Percentiles rank a stretch among this genome's conserved stretches.
Evolutionary conservation across 2,329 filamentous ascomycete genomes (phyloP).

Genomic region (Fusarium haematococcum): DNA sequence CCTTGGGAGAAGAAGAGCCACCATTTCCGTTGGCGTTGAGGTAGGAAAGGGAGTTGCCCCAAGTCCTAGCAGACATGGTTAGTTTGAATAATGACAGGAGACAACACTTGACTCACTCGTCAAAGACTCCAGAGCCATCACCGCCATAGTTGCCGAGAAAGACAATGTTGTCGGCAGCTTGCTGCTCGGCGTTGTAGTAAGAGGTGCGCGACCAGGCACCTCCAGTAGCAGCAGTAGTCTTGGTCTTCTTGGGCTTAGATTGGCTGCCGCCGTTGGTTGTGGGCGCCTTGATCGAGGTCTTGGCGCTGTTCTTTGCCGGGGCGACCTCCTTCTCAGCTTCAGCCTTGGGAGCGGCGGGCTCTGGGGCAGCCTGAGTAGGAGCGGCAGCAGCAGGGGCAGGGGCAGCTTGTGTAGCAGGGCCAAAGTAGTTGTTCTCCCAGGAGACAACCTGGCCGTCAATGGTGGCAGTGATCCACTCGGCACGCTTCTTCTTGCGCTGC

Average conservation of each 20-base stretch:
- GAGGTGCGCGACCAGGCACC: slow-evolving; percentile 56
- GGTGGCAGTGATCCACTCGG: slow-evolving; percentile 63
- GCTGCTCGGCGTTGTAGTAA: slow-evolving; percentile 58
- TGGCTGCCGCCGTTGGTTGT: slow-evolving; percentile 6
- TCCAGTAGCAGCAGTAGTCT: slow-evolving; percentile 27
- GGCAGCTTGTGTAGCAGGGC: slow-evolving; percentile 42
- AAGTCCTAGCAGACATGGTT: slow-evolving; percentile 48
- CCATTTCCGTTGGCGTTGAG: slow-evolving; percentile 56
- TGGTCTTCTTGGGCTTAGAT: slow-evolving; percentile 4
- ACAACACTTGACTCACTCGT: slow-evolving; percentile 51
- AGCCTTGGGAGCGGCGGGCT: slow-evolving; percentile 1
- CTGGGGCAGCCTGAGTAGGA: background rate
- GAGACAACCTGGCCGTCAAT: slow-evolving; percentile 69
- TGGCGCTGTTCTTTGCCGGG: slow-evolving; percentile 13
- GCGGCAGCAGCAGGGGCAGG: slow-evolving; percentile 26
- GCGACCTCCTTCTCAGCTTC: background rate
- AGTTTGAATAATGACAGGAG: slow-evolving; percentile 1
- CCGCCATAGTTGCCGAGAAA: slow-evolving; percentile 64
- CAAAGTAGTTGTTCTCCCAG: slow-evolving; percentile 68
- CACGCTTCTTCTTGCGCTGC: slow-evolving; percentile 58
- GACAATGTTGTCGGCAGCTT: slow-evolving; percentile 56
- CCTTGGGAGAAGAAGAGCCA: slow-evolving; percentile 53
- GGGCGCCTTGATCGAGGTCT: slow-evolving; percentile 22
- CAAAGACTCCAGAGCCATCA: slow-evolving; percentile 56
- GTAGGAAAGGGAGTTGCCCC: slow-evolving; percentile 61